Base-by-base conservation (phyloP, 192 early-diverging fungal species). In the Coemansia sp. region DNA sequence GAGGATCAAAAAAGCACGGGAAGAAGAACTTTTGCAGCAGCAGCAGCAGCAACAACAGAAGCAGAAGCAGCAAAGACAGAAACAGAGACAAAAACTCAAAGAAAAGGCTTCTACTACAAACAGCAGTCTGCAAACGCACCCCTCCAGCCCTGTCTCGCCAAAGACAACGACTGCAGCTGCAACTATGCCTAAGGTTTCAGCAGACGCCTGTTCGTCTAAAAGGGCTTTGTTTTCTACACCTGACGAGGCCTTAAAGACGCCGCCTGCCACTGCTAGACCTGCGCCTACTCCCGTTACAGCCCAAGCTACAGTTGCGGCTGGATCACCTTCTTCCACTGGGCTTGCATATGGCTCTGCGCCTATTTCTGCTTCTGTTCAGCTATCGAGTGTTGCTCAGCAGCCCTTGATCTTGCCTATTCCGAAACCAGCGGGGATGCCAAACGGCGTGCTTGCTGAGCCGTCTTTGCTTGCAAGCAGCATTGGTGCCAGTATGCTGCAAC, bases 41-140 rank as follows among this genome's bases (percentile, higher is more conserved):
- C 28, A 36, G 56, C 58, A 62, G 67, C 42, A 58, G 36, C 54
- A 28, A 45, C 45, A 20, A 3, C 33, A 55, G 30, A 36, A 61
- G 59, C 58, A 57, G 20, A 59, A 59, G 48, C n/a, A n/a, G n/a
- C n/a, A n/a, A n/a, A n/a, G n/a, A n/a, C 38, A 49, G 49, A 22
- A 29, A 22, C 38, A 56, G 56, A 51, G 48, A 40, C 48, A 68
- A 34, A 36, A 58, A 25, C 45, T 16, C 2, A 36, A 63, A 38
- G 45, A 48, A 14, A 57, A 57, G 51, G 7, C 31, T 14, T 12
- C 36, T 40, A 12, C 58, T 4, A 5, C 25, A 33, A 17, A 56
- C 31, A 10, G 16, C 30, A 32, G 11, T 30, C 2, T 25, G 51
- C 20, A 22, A 6, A 45, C 12, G 42, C 42, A 18, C 2, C 22